A percentile compares a stretch with the other conserved stretches of the same genome.
Evolutionary conservation across 2,329 filamentous ascomycete species (phyloP).

Genomic region (Diaporthe nobilis): DNA sequence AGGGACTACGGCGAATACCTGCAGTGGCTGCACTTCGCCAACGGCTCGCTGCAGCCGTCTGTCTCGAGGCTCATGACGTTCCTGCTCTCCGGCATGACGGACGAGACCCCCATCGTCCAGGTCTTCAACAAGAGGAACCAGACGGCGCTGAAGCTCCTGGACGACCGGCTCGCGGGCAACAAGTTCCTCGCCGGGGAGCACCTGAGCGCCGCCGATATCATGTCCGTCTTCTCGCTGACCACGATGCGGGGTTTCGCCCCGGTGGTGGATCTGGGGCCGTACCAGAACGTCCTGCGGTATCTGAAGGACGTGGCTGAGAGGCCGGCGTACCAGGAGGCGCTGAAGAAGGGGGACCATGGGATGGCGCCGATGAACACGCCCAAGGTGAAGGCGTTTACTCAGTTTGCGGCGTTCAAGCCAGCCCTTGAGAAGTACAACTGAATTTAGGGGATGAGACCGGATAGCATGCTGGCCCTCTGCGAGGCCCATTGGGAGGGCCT

Average conservation of each 20-base stretch:
- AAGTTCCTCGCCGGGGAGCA: slow-evolving; percentile 72
- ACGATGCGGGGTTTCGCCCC: slow-evolving; percentile 69
- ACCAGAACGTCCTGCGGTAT: slow-evolving; percentile 61
- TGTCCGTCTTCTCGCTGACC: slow-evolving; percentile 72
- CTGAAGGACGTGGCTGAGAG: slow-evolving; percentile 59
- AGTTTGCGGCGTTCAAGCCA: slow-evolving; percentile 28
- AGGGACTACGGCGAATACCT: slow-evolving; percentile 71
- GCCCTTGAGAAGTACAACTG: slow-evolving; percentile 19
- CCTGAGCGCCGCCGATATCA: slow-evolving; percentile 77
- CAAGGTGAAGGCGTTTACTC: slow-evolving; percentile 35
- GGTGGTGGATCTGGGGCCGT: slow-evolving; percentile 57
- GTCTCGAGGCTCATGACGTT: slow-evolving; percentile 50
- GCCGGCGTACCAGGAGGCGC: slow-evolving; percentile 62
- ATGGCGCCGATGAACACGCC: slow-evolving; percentile 51
- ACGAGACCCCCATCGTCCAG: slow-evolving; percentile 38
- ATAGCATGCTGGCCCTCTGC: not conserved
- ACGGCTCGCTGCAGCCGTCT: slow-evolving; percentile 50
- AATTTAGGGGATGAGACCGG: not conserved
- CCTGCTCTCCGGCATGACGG: slow-evolving; percentile 52
- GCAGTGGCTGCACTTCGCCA: slow-evolving; percentile 75
- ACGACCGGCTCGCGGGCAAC: slow-evolving; percentile 62
- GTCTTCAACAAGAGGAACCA: slow-evolving; percentile 51
- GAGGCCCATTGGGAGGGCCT: too few relatives aligned
- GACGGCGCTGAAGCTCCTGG: slow-evolving; percentile 56
- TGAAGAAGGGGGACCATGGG: slow-evolving; percentile 64